Evolutionary conservation across 305 asterid species (phyloP).

Genomic region (Fraxinus ornus): DNA sequence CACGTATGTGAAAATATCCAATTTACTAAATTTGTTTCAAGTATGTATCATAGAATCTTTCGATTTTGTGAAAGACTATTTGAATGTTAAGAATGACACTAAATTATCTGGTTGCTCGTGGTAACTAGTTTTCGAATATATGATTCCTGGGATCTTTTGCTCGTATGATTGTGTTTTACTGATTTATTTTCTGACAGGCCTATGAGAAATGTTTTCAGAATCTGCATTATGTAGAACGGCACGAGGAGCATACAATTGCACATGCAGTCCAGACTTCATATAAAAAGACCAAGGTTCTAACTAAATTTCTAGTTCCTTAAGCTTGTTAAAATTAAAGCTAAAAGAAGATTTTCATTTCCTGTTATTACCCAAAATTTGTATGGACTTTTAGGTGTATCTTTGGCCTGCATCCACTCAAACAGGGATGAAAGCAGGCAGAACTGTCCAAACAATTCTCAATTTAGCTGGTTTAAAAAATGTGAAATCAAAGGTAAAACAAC

Average conservation of each 20-base stretch:
- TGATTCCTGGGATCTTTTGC: background rate
- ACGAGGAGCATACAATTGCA: constrained; percentile 89
- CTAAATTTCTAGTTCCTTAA: constrained; percentile 11
- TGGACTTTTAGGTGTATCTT: constrained; percentile 61
- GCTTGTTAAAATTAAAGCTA: background rate
- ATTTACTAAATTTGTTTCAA: background rate
- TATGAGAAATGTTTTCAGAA: constrained; percentile 88
- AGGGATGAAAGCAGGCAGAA: constrained; percentile 92
- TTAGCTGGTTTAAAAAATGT: constrained; percentile 93
- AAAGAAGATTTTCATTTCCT: background rate
- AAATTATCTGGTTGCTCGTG: background rate
- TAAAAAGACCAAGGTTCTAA: constrained; percentile 79
- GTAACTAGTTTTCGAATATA: too few species aligned
- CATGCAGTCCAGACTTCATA: constrained; percentile 85
- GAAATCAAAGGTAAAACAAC: constrained; percentile 69
- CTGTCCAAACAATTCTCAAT: constrained; percentile 65
- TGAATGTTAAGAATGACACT: background rate
- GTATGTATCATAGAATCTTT: constrained; percentile 10
- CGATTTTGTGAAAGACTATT: background rate
- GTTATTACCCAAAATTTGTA: constrained; percentile 4
- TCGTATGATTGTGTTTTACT: background rate
- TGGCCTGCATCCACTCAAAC: constrained; percentile 87
- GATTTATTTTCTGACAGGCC: constrained; percentile 56
- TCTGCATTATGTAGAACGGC: constrained; percentile 82
- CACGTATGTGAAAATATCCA: background rate